phyloP scores from a whole-genome alignment of 345 rosid genomes.

The Isatis tinctoria region DNA sequence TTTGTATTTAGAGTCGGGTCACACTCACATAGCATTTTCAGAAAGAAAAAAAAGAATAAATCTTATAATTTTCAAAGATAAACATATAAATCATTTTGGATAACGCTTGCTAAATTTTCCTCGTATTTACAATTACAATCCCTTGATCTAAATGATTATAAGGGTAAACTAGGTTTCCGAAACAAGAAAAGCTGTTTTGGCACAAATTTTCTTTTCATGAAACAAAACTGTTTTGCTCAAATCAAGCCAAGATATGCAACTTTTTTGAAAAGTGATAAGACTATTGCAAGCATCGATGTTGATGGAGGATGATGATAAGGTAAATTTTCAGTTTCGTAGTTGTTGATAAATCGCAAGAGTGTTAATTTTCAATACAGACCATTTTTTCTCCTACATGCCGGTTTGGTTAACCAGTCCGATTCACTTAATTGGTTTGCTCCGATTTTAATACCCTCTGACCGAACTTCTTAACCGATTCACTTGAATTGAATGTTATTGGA shows the following conservation, averaged over 20 bases:
- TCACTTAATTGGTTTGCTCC: neutral
- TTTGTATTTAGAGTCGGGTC: constrained; percentile 25
- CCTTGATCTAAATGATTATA: neutral
- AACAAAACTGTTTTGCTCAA: neutral
- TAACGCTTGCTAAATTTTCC: neutral
- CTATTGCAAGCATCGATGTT: neutral
- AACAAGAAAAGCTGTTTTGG: neutral
- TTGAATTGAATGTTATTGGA: neutral
- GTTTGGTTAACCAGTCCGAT: neutral
- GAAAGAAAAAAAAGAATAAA: neutral
- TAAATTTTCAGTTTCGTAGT: neutral
- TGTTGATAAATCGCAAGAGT: neutral
- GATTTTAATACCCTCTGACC: neutral
- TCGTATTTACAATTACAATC: neutral
- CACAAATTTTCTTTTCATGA: neutral
- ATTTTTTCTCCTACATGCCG: neutral
- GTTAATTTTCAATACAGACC: neutral
- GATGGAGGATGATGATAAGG: neutral
- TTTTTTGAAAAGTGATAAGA: neutral
- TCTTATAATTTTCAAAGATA: neutral
- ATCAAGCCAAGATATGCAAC: neutral
- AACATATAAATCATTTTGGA: neutral
- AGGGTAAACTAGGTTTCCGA: neutral
- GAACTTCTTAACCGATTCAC: neutral
- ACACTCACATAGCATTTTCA: constrained; percentile 27